Evolutionary conservation across 768 basidiomycete species (phyloP).

Genomic region (Suillus americanus): DNA sequence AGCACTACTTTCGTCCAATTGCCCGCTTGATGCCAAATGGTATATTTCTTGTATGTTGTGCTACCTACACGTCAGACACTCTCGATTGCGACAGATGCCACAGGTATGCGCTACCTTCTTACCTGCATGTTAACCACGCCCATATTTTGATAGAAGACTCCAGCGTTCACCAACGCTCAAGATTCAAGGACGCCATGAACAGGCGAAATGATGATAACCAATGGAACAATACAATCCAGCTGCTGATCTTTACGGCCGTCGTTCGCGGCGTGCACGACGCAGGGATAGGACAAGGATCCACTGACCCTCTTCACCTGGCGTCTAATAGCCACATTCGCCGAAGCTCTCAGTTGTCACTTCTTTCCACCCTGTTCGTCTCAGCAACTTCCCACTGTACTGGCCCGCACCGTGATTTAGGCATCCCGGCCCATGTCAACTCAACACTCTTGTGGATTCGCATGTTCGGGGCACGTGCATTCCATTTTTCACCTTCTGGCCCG

Average conservation of each 20-base stretch:
- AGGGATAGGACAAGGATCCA: not conserved
- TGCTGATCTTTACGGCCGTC: no score
- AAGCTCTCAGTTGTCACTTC: not conserved
- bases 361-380: not conserved
- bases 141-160: not conserved
- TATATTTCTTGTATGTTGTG: not conserved
- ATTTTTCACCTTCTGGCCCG: not conserved
- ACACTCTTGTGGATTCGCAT: no score
- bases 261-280: no score
- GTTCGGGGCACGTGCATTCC: not conserved
- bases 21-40: not conserved
- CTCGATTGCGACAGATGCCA: not conserved
- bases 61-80: not conserved
- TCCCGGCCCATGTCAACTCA: no score
- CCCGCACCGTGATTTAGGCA: no score
- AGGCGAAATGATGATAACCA: no score
- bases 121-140: not conserved
- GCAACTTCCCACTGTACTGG: no score
- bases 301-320: not conserved
- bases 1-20: not conserved
- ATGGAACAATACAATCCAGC: no score
- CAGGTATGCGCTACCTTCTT: not conserved
- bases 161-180: not conserved
- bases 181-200: not conserved
- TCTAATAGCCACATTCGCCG: not conserved